Evolutionary conservation across 2,329 filamentous ascomycete species (phyloP), one percentile per base, ranked within the genome.

Genomic region (Nakataea oryzae): DNA sequence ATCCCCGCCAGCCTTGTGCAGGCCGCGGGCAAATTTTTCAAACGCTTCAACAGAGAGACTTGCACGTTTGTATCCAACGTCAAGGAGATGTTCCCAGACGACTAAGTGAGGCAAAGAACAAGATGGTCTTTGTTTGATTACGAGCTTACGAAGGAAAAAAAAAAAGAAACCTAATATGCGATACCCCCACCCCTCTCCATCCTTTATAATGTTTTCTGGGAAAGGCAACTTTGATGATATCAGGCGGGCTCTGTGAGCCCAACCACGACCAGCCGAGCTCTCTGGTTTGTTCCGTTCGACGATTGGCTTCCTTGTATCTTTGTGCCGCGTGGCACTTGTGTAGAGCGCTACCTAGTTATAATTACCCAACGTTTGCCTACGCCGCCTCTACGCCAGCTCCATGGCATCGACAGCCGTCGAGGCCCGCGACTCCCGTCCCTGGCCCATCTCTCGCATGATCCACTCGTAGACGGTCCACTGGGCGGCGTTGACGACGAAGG

Each of bases 401-500:
- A 50, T 50, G 41, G 41, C 11, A 7, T 24, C 41, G 21, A 24
- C 41, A n/a, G 17, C 9, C 41, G 41, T 11, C 41, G 21, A n/a
- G 24, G 41, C 41, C 1, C 41, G 41, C 41, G 24, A 4, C 21
- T 63, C 66, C 58, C 69, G 67, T 7, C 72, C 73, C 59, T 75
- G 70, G 3, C 76, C 77, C 27, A 87, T 70, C 69, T 83, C 78
- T 29, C 73, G 70, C 89, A 96, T 93, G 69, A 91, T 84, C 86
- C 89, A 91, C 75, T 97, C 93, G 72, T 97, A 97, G 7, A 91
- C 85, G 28, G 89, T 88, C 93, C 93, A 97, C 77, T 92, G 81
- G n/a, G 91, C 89, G 2, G 93, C 93, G 76, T 97, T 97, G 54
- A 97, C 93, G 61, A 96, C 78, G 72, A 97, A 97, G 0, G 93